A percentile compares a stretch with the other conserved stretches of the same genome.
These are phyloP conservation scores for Strigomonas galati DNA, from an alignment of 208 protist genomes.

Conservation along the genomic window DNA sequence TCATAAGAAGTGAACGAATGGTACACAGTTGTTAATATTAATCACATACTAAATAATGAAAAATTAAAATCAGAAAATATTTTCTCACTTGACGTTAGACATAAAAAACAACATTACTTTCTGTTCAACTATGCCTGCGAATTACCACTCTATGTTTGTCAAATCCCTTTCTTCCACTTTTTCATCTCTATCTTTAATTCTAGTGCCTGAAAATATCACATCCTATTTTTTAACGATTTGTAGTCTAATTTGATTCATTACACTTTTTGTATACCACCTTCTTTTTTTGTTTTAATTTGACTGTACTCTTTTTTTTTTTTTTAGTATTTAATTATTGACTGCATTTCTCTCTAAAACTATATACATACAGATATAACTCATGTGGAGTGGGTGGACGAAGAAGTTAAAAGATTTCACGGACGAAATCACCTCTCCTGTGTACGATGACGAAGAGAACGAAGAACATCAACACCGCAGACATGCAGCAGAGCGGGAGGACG, in stretches of 20 bases:
- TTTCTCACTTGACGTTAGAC: neutral
- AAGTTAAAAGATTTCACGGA: conserved; percentile 75
- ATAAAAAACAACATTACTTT: neutral
- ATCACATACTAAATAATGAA: conserved; percentile 3
- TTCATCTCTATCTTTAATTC: neutral
- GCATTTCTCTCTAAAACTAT: neutral
- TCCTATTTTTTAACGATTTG: neutral
- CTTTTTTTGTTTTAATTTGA: neutral
- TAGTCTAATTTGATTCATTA: neutral
- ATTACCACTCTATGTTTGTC: neutral
- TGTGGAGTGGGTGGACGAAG: conserved; percentile 61
- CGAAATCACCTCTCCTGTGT: conserved; percentile 63
- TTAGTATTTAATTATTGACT: neutral
- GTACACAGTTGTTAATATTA: too few relatives aligned
- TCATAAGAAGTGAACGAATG: too few relatives aligned
- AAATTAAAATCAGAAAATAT: too few relatives aligned
- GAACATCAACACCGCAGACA: neutral
- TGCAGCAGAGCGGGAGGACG: neutral
- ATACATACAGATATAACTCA: conserved; percentile 4
- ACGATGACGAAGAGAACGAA: conserved; percentile 32
- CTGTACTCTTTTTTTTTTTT: neutral
- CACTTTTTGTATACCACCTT: neutral
- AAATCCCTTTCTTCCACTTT: neutral
- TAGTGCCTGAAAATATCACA: neutral
- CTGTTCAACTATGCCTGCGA: neutral